Conservation (phyloP, 257 asterid species). For the Fraxinus pennsylvanica region DNA sequence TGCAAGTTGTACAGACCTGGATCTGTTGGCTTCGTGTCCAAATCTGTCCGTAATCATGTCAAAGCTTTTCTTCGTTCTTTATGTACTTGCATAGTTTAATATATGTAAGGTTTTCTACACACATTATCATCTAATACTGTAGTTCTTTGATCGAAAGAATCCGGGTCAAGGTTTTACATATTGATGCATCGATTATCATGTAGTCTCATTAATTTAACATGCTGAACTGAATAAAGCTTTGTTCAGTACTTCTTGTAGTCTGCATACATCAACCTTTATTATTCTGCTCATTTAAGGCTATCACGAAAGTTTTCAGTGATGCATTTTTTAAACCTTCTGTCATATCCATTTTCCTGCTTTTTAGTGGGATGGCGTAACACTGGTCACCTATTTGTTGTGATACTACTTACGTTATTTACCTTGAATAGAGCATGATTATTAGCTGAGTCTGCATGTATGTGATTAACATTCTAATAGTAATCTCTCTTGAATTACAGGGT, state of each 20-base stretch:
- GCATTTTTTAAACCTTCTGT: neutral
- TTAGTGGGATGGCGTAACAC: neutral
- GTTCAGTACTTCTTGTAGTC: neutral
- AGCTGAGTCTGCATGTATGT: slow-evolving; percentile 2
- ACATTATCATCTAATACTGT: slow-evolving; percentile 4
- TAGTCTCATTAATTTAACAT: neutral
- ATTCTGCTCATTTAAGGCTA: neutral
- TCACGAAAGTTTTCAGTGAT: neutral
- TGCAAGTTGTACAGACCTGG: slow-evolving; percentile 98
- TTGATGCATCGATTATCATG: slow-evolving; percentile 14
- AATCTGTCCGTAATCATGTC: slow-evolving; percentile 64
- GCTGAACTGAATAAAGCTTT: neutral
- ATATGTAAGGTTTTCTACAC: neutral
- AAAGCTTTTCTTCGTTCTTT: neutral
- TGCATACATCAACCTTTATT: too few species aligned
- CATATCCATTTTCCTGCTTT: slow-evolving; percentile 7
- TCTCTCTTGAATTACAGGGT: slow-evolving; percentile 61
- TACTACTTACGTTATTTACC: slow-evolving; percentile 11
- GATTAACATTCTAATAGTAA: slow-evolving; percentile 23
- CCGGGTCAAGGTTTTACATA: slow-evolving; percentile 1
- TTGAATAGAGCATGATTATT: slow-evolving; percentile 1
- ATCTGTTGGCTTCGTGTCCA: slow-evolving; percentile 95
- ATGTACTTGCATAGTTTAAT: slow-evolving; percentile 1
- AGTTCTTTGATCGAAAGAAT: neutral
- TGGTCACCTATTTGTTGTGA: neutral